phyloP scores from a whole-genome alignment of 176 grass and related monocot species.

The Dactylis glomerata region DNA sequence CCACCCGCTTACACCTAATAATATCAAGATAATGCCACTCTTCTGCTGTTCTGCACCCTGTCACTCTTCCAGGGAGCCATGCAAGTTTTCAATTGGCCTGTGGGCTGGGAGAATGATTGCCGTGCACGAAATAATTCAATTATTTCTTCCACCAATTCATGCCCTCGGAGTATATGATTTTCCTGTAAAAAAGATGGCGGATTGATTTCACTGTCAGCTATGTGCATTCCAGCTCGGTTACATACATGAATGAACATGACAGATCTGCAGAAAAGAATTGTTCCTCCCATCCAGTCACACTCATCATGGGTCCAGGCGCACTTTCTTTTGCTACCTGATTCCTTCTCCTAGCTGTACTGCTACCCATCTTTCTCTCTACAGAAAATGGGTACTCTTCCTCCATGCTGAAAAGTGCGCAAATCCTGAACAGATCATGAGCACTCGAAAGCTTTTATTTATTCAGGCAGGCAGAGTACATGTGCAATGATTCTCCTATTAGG shows the following conservation, averaged over 20 bases:
- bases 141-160: neutral
- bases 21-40: neutral
- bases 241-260: neutral
- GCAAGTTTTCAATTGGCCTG: neutral
- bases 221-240: constrained; percentile 34
- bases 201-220: neutral
- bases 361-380: constrained; percentile 4
- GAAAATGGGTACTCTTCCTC: neutral
- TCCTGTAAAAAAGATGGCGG: neutral
- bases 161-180: neutral
- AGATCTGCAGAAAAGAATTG: neutral
- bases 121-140: neutral
- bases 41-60: neutral
- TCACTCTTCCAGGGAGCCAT: constrained; percentile 18
- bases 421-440: neutral
- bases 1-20: neutral
- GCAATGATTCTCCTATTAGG: constrained; percentile 40
- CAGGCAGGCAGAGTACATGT: constrained; percentile 17
- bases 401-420: constrained; percentile 9
- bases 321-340: constrained; percentile 8
- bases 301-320: constrained; percentile 13
- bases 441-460: neutral
- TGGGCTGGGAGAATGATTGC: constrained; percentile 7
- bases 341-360: constrained; percentile 17
- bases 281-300: constrained; percentile 16